phyloP scores from a whole-genome alignment of 345 rosid genomes.

The Mallotus nudiflorus region DNA sequence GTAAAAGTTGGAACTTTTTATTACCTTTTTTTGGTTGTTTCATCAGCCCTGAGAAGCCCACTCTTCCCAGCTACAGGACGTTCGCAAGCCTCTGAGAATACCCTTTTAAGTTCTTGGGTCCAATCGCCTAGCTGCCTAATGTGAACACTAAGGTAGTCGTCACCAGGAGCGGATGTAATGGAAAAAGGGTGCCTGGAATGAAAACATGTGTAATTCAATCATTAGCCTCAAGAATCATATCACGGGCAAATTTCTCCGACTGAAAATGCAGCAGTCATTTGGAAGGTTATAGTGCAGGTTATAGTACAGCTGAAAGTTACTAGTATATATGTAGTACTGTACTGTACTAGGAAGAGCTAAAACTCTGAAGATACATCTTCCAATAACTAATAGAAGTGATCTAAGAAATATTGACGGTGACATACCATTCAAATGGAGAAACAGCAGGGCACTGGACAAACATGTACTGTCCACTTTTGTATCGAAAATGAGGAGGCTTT shows the following conservation, averaged over 20 bases:
- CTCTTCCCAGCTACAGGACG: constrained; percentile 83
- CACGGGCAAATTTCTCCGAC: neutral
- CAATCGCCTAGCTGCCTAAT: constrained; percentile 95
- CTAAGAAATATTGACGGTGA: neutral
- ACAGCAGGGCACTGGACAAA: constrained; percentile 98
- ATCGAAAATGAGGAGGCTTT: constrained; percentile 83
- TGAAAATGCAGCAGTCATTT: neutral
- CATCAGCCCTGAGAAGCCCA: constrained; percentile 98
- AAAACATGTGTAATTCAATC: neutral
- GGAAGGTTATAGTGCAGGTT: neutral
- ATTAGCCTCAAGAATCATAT: neutral
- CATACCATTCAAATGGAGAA: constrained; percentile 95
- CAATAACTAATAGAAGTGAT: neutral
- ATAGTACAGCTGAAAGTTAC: neutral
- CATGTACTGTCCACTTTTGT: constrained; percentile 99
- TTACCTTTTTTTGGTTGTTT: constrained; percentile 81
- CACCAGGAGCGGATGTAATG: constrained; percentile 95
- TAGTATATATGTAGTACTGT: neutral
- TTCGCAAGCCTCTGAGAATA: constrained; percentile 57
- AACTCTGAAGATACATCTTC: neutral
- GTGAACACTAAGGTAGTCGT: constrained; percentile 90
- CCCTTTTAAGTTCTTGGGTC: constrained; percentile 88
- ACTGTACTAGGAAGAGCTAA: neutral
- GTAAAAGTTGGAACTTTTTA: neutral
- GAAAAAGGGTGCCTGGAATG: constrained; percentile 96